Evolutionary conservation across 2,329 filamentous ascomycete species (phyloP).

Genomic region (Orbilia ellipsospora): DNA sequence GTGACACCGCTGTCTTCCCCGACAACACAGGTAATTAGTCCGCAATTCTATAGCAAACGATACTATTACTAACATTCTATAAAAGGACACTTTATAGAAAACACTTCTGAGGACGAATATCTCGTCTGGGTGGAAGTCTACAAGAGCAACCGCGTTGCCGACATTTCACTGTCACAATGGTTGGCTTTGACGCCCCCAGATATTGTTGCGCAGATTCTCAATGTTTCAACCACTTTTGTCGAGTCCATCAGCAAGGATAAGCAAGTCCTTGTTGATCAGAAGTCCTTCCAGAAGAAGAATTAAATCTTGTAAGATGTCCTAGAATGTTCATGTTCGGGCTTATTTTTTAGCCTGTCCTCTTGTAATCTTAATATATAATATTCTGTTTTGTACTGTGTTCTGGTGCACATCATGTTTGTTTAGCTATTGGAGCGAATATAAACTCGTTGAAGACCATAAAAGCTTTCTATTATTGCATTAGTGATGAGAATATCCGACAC

Average conservation of each 20-base stretch:
- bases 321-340: neutral
- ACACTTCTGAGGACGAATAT: conserved; percentile 72
- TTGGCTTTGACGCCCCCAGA: conserved; percentile 74
- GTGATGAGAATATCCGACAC: neutral
- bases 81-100: conserved; percentile 75
- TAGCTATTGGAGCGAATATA: neutral
- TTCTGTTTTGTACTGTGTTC: neutral
- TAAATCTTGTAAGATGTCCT: neutral
- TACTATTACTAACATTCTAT: neutral
- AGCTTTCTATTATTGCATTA: no score
- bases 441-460: no score
- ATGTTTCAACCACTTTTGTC: conserved; percentile 70
- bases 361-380: conserved; percentile 23
- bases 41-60: neutral
- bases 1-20: conserved; percentile 76
- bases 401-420: neutral
- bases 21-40: conserved; percentile 67
- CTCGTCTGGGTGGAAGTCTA: conserved; percentile 77
- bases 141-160: conserved; percentile 74
- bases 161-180: conserved; percentile 76
- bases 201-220: conserved; percentile 71
- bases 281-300: conserved; percentile 44
- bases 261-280: conserved; percentile 67
- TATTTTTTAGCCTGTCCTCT: neutral
- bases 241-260: conserved; percentile 73